phyloP scores from a whole-genome alignment of 2,329 filamentous ascomycete genomes.

The Fusarium pseudograminearum region DNA sequence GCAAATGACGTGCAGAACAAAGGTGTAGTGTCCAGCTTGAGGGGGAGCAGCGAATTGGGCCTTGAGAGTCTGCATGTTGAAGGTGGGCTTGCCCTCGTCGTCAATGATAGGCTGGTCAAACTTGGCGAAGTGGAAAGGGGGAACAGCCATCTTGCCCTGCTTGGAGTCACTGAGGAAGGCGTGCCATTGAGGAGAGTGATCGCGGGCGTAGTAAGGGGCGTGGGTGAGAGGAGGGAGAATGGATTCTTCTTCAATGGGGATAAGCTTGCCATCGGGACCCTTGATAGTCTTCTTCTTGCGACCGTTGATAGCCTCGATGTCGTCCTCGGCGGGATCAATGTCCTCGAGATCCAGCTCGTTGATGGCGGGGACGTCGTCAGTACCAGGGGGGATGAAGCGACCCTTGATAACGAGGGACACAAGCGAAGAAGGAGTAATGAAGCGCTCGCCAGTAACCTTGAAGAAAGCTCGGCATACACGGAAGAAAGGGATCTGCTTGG shows the following conservation, averaged over 20 bases:
- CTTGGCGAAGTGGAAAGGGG: conserved; percentile 92
- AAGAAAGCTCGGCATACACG: conserved; percentile 94
- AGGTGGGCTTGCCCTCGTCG: conserved; percentile 85
- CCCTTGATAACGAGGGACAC: conserved; percentile 96
- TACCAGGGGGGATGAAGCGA: conserved; percentile 90
- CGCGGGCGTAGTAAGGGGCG: conserved; percentile 89
- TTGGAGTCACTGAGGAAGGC: conserved; percentile 95
- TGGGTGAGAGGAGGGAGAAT: conserved; percentile 87
- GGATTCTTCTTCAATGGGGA: conserved; percentile 70
- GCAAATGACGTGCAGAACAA: conserved; percentile 92
- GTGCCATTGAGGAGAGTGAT: conserved; percentile 92
- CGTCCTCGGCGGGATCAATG: conserved; percentile 91
- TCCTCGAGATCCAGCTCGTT: conserved; percentile 87
- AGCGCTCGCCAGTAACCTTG: conserved; percentile 95
- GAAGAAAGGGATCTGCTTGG: conserved; percentile 85
- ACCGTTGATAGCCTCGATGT: conserved; percentile 85
- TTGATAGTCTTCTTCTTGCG: conserved; percentile 78
- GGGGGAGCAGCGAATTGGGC: conserved; percentile 97
- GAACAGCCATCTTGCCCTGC: conserved; percentile 95
- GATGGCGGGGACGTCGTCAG: conserved; percentile 77
- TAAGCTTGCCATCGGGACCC: conserved; percentile 67
- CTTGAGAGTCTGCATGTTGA: conserved; percentile 94
- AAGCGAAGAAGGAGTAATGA: conserved; percentile 90
- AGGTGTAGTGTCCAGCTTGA: conserved; percentile 91
- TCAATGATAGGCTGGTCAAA: conserved; percentile 92